These are phyloP conservation scores for Ogataea thermomethanolica DNA, from an alignment of 805 yeast genomes.

Conservation along the genomic window DNA sequence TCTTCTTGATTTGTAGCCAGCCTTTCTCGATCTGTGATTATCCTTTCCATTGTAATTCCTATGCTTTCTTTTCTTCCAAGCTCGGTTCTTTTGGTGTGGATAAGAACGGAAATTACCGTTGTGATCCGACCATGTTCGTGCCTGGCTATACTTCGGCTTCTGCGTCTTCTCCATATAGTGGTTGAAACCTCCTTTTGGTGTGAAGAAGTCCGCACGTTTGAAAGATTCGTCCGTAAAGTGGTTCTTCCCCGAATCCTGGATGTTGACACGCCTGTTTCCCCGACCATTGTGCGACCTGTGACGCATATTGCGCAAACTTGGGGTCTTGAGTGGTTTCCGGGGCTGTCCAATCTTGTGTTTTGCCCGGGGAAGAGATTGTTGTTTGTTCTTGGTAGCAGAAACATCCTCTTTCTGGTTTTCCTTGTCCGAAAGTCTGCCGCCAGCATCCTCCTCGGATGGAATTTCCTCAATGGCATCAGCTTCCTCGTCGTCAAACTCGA, in stretches of 20 bases:
- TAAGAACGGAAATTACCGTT: constrained; percentile 19
- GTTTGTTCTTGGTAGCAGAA: constrained; percentile 1
- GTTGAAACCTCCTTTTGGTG: constrained; percentile 70
- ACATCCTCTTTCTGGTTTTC: constrained; percentile 23
- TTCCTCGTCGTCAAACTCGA: constrained; percentile 45
- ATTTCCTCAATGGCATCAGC: constrained; percentile 19
- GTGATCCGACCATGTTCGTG: constrained; percentile 6
- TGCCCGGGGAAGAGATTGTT: constrained; percentile 7
- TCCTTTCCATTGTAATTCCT: constrained; percentile 25
- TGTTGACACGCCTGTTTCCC: constrained; percentile 14
- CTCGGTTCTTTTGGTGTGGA: constrained; percentile 25
- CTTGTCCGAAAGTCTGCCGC: constrained; percentile 19
- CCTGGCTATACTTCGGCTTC: constrained; percentile 33
- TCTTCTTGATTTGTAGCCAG: constrained; percentile 8
- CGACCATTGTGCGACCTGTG: constrained; percentile 23
- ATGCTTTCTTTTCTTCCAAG: constrained; percentile 30
- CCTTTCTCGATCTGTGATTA: constrained; percentile 19
- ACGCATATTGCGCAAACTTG: constrained; percentile 19
- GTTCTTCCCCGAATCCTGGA: background rate
- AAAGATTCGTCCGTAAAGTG: constrained; percentile 18
- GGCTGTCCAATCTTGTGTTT: constrained; percentile 19
- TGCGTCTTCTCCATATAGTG: constrained; percentile 68
- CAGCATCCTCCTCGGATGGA: constrained; percentile 13
- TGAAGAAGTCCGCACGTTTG: constrained; percentile 69
- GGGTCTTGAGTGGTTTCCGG: constrained; percentile 31